These are phyloP conservation scores for Acer yangbiense DNA, from an alignment of 345 rosid genomes.

Conservation along the genomic window DNA sequence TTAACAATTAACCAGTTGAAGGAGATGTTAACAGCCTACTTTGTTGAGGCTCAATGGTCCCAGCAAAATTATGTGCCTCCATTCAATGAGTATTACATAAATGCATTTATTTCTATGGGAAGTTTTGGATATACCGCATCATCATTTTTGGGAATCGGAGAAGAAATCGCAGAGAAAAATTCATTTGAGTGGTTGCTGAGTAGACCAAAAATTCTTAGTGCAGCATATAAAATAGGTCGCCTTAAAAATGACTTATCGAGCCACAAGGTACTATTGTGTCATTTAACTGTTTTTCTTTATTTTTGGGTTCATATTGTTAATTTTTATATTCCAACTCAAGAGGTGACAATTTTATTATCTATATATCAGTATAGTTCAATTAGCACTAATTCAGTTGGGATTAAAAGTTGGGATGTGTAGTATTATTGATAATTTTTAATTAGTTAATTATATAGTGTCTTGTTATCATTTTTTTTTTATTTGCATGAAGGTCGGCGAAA, in stretches of 20 bases:
- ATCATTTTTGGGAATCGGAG: neutral
- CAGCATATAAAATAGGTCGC: neutral
- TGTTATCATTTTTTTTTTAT: too few species aligned
- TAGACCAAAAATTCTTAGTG: neutral
- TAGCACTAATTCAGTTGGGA: too few species aligned
- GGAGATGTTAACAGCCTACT: neutral
- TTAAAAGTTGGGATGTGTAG: too few species aligned
- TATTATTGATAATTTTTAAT: too few species aligned
- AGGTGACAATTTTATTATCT: too few species aligned
- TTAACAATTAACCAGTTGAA: neutral
- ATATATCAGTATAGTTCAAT: too few species aligned
- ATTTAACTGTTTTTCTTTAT: too few species aligned
- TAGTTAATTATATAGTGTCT: too few species aligned
- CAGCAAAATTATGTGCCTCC: neutral
- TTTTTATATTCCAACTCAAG: too few species aligned
- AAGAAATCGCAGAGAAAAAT: neutral
- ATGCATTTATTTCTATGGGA: neutral
- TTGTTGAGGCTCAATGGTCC: slow-evolving; percentile 5
- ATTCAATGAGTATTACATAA: slow-evolving; percentile 1
- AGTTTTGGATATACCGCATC: neutral
- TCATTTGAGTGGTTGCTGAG: slow-evolving; percentile 6
- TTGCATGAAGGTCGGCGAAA: slow-evolving; percentile 10
- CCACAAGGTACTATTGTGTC: slow-evolving; percentile 8
- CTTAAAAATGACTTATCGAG: slow-evolving; percentile 1
- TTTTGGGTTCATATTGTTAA: too few species aligned